Percentiles rank a stretch among this genome's conserved stretches.
These are phyloP conservation scores for Hamigera avellanea DNA, from an alignment of 495 filamentous ascomycete species.

Conservation along the genomic window DNA sequence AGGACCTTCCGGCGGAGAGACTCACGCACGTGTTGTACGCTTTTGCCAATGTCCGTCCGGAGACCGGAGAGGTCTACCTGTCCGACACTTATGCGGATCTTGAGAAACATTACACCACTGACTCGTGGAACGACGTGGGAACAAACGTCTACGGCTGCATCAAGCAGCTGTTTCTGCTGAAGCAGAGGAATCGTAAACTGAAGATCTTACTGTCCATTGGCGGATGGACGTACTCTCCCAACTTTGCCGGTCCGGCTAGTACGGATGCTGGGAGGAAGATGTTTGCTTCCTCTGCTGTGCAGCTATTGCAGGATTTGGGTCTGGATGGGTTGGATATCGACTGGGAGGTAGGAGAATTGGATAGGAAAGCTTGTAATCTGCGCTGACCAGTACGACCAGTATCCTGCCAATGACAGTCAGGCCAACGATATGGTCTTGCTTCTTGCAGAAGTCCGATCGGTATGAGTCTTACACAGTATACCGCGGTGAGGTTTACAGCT, in stretches of 20 bases:
- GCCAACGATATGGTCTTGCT: conserved; percentile 53
- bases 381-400: conserved; percentile 7
- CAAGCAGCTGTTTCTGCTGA: conserved; percentile 89
- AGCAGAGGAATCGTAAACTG: conserved; percentile 75
- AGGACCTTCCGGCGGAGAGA: conserved; percentile 61
- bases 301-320: conserved; percentile 53
- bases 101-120: conserved; percentile 48
- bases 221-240: conserved; percentile 85
- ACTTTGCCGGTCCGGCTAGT: conserved; percentile 62
- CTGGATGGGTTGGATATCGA: conserved; percentile 53
- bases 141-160: conserved; percentile 49
- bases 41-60: conserved; percentile 57
- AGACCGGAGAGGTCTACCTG: conserved; percentile 61
- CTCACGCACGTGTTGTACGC: conserved; percentile 84
- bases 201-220: conserved; percentile 89
- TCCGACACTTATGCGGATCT: conserved; percentile 58
- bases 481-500: background rate
- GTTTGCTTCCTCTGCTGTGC: conserved; percentile 59
- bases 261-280: conserved; percentile 32
- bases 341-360: conserved; percentile 35
- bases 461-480: no score
- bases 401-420: conserved; percentile 28
- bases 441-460: conserved; percentile 40
- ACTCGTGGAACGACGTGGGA: conserved; percentile 35
- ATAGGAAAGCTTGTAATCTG: background rate